A percentile compares a stretch with the other conserved stretches of the same genome.
phyloP scores from a whole-genome alignment of 176 grass and related monocot genomes.

The Stipa capillata region DNA sequence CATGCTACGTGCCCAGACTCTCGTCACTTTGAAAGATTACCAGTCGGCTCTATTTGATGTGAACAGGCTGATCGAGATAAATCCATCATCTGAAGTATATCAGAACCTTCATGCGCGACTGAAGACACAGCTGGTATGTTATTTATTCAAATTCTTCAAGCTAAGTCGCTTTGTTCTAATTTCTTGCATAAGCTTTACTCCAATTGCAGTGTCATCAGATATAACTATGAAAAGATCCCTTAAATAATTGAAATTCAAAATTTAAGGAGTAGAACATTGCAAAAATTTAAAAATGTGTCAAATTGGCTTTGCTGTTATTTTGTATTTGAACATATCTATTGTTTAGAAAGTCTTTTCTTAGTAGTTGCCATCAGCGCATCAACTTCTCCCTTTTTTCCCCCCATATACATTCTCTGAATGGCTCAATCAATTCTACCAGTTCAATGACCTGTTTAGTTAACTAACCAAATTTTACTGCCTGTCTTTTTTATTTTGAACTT shows the following conservation, averaged over 20 bases:
- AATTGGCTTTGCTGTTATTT: neutral
- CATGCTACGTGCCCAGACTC: slow-evolving; percentile 91
- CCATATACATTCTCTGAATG: no score
- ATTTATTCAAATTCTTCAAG: neutral
- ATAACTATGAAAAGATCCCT: neutral
- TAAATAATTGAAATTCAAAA: neutral
- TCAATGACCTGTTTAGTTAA: neutral
- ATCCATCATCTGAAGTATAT: slow-evolving; percentile 86
- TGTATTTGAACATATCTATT: neutral
- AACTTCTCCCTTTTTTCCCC: neutral
- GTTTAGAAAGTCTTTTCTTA: neutral
- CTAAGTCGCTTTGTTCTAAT: neutral
- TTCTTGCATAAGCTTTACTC: neutral
- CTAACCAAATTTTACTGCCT: neutral
- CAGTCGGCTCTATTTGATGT: slow-evolving; percentile 98
- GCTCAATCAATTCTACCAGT: neutral
- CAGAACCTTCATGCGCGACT: slow-evolving; percentile 66
- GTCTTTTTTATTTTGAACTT: slow-evolving; percentile 16
- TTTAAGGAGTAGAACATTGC: neutral
- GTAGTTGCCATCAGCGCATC: neutral
- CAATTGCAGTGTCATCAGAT: neutral
- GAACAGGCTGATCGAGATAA: slow-evolving; percentile 78
- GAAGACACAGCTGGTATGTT: slow-evolving; percentile 86
- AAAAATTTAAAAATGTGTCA: neutral
- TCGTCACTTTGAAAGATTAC: slow-evolving; percentile 89